These are phyloP conservation scores for Collybiopsis luxurians DNA, from an alignment of 768 basidiomycete genomes.

Conservation along the genomic window DNA sequence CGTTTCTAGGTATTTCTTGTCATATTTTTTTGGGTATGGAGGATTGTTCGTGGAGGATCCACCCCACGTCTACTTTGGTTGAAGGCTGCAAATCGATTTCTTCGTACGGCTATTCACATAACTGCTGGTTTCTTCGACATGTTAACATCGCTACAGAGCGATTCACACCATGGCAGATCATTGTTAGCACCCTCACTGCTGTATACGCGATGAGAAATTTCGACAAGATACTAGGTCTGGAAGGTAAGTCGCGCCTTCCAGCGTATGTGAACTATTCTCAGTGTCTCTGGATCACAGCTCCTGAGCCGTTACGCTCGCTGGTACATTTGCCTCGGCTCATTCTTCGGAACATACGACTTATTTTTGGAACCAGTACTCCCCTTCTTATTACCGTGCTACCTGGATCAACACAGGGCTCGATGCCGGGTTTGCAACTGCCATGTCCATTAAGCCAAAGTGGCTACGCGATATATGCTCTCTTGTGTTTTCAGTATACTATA, in stretches of 20 bases:
- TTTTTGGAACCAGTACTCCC: conserved; percentile 62
- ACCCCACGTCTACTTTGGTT: conserved; percentile 72
- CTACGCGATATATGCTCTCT: conserved; percentile 83
- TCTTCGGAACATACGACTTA: neutral
- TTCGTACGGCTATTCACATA: conserved; percentile 47
- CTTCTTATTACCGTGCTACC: conserved; percentile 93
- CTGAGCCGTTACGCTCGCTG: conserved; percentile 66
- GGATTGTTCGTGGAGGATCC: conserved; percentile 63
- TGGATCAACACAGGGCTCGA: conserved; percentile 96
- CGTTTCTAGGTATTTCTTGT: conserved; percentile 79
- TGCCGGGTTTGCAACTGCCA: conserved; percentile 95
- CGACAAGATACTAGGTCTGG: conserved; percentile 81
- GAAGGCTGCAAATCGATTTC: conserved; percentile 49
- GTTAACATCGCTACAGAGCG: conserved; percentile 42
- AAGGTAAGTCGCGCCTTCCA: conserved; percentile 46
- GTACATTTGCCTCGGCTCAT: neutral
- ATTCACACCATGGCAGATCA: conserved; percentile 96
- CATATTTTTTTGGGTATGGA: conserved; percentile 88
- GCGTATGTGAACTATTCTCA: conserved; percentile 3
- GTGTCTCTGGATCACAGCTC: conserved; percentile 48
- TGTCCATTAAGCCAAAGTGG: conserved; percentile 91
- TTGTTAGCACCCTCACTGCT: conserved; percentile 80
- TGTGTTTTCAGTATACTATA: conserved; percentile 86
- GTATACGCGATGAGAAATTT: conserved; percentile 83
- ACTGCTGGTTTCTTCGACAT: neutral